These are phyloP conservation scores for Neoboletus brunneissimus DNA, from an alignment of 768 basidiomycete genomes.

Conservation along the genomic window DNA sequence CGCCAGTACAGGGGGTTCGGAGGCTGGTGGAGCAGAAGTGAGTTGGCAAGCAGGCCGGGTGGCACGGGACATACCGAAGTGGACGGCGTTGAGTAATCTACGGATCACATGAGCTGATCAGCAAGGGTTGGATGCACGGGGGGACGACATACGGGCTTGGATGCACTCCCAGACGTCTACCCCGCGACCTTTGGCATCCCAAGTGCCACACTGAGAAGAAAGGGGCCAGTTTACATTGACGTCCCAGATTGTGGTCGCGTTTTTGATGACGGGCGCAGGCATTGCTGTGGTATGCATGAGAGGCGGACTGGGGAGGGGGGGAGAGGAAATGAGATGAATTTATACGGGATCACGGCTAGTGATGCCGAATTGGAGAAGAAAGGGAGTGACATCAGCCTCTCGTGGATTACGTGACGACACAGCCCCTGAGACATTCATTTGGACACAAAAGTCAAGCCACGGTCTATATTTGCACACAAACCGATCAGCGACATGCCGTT, in stretches of 20 bases:
- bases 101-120: conserved; percentile 5
- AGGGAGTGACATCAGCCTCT: conserved; percentile 35
- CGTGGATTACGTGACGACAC: conserved; percentile 23
- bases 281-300: conserved; percentile 24
- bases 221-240: conserved; percentile 61
- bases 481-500: not conserved
- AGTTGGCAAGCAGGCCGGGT: not conserved
- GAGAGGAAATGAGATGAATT: conserved; percentile 19
- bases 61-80: conserved; percentile 35
- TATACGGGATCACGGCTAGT: conserved; percentile 27
- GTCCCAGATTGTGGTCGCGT: conserved; percentile 72
- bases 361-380: conserved; percentile 29
- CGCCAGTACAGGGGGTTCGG: conserved; percentile 45
- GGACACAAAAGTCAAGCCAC: conserved; percentile 1
- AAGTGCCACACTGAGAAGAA: conserved; percentile 67
- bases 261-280: conserved; percentile 45
- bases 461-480: conserved; percentile 14
- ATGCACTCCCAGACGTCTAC: conserved; percentile 80
- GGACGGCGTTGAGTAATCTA: conserved; percentile 59
- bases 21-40: conserved; percentile 31
- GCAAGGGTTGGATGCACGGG: not conserved
- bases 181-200: conserved; percentile 62
- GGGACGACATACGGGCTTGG: conserved; percentile 47
- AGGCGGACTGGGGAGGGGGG: not conserved
- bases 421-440: conserved; percentile 29